Evolutionary conservation across 305 asterid genomes (phyloP).

Genomic region (Fraxinus platypoda): DNA sequence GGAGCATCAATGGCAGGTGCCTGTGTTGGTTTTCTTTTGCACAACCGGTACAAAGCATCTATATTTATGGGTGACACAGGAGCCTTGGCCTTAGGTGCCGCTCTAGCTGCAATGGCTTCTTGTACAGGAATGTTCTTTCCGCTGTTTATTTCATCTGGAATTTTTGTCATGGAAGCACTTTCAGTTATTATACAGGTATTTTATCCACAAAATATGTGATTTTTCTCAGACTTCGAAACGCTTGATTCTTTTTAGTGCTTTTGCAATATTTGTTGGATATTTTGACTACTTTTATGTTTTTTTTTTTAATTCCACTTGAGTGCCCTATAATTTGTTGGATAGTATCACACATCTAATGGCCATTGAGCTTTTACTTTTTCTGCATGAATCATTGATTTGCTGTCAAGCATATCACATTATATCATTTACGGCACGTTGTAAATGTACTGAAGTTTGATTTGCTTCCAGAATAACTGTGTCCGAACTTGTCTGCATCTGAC

Average conservation of each 20-base stretch:
- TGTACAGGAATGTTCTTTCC: conserved; percentile 95
- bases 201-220: background rate
- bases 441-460: background rate
- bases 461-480: background rate
- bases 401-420: background rate
- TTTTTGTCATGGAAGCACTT: conserved; percentile 56
- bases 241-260: background rate
- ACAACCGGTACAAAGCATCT: conserved; percentile 79
- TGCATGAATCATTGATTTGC: background rate
- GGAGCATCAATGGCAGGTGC: conserved; percentile 99
- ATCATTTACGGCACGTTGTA: background rate
- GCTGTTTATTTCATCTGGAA: conserved; percentile 72
- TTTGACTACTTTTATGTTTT: background rate
- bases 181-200: conserved; percentile 69
- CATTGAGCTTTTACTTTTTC: background rate
- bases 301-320: background rate
- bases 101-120: conserved; percentile 97
- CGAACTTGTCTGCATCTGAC: no score
- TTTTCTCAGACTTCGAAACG: background rate
- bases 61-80: conserved; percentile 89
- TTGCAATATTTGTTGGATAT: background rate
- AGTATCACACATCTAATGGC: background rate
- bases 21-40: conserved; percentile 86
- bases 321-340: background rate
- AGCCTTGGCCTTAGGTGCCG: conserved; percentile 89